Percentiles rank a stretch among this genome's conserved stretches.
These are phyloP conservation scores for Babesia ovata DNA, from an alignment of 169 alveolate genomes.

Conservation along the genomic window DNA sequence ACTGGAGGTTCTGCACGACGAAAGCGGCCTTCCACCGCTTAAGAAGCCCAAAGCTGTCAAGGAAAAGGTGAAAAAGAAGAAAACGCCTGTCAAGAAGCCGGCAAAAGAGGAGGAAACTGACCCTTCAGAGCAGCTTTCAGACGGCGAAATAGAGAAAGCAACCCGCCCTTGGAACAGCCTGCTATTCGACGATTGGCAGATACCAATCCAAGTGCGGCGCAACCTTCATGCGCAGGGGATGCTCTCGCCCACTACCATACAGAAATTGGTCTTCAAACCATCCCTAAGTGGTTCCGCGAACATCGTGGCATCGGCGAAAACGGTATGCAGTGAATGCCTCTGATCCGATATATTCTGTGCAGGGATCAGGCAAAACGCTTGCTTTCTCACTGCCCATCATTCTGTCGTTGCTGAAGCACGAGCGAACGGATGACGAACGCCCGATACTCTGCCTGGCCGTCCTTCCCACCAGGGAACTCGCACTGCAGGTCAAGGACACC, in stretches of 20 bases:
- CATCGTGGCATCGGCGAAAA: constrained; percentile 62
- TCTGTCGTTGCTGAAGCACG: constrained; percentile 17
- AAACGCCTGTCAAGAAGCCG: constrained; percentile 1
- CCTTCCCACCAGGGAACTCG: constrained; percentile 89
- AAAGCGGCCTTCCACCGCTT: neutral
- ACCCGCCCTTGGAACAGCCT: constrained; percentile 35
- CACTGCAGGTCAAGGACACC: constrained; percentile 82
- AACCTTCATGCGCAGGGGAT: constrained; percentile 36
- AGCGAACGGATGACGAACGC: constrained; percentile 1
- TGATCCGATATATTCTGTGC: neutral
- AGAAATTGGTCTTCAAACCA: constrained; percentile 45
- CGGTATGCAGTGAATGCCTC: constrained; percentile 17
- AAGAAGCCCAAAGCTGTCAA: constrained; percentile 11
- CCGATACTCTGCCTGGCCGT: constrained; percentile 27
- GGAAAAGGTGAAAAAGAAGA: constrained; percentile 4
- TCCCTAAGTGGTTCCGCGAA: constrained; percentile 26
- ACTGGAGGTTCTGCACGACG: constrained; percentile 54
- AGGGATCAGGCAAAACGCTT: constrained; percentile 91
- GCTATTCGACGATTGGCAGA: constrained; percentile 21
- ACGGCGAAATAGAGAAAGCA: constrained; percentile 21
- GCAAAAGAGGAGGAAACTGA: neutral
- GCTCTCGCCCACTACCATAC: constrained; percentile 56
- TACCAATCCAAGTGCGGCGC: constrained; percentile 33
- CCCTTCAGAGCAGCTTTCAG: neutral
- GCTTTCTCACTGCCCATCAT: constrained; percentile 88